Evolutionary conservation across 2,329 filamentous ascomycete genomes (phyloP), one percentile per base, ranked within the genome.

Genomic region (Emmonsia crescens): DNA sequence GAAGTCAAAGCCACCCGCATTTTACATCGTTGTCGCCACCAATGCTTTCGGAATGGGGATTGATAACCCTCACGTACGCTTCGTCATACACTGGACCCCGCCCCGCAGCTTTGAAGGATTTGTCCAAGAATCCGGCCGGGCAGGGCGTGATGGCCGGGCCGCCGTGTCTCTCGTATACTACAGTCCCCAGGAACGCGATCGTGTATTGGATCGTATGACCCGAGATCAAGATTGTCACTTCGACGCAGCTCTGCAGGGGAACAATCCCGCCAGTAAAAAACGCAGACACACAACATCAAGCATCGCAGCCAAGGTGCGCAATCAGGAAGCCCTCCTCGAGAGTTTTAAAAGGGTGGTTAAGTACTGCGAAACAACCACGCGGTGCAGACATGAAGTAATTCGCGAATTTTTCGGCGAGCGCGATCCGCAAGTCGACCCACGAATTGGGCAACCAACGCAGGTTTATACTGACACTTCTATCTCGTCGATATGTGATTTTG

Each of bases 11-110:
- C 27, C 51, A n/a, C 80, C 83, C 31, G 88, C 88, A 0, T 96
- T 94, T 75, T 91, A 94, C 72, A 85, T 97, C 57, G 93, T 97
- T 64, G 91, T 96, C 33, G 93, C 93, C 1, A 97, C 93, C 0
- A 97, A 91, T 1, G 93, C 93, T 0, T 97, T 97, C 69, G 93
- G 93, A 2, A 97, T 97, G 93, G 93, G 93, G 31, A 96, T 97
- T 66, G 92, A 97, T 74, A 96, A 96, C 74, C 86, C 94, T 59
- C 88, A 96, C 68, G 93, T 97, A 12, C 88, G 93, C 2, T 96
- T 96, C 69, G 92, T 97, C 0, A 86, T 94, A 1, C 93, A 97
- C 75, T 97, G 93, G 91, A 89, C 91, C 63, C 82, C 96, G 10
- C 90, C 93, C 10, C 95, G 96, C 71, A 94, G 89, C 2, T 96